These are phyloP conservation scores for Hypoxylon sp. DNA, from an alignment of 2,329 filamentous ascomycete genomes.

Conservation along the genomic window DNA sequence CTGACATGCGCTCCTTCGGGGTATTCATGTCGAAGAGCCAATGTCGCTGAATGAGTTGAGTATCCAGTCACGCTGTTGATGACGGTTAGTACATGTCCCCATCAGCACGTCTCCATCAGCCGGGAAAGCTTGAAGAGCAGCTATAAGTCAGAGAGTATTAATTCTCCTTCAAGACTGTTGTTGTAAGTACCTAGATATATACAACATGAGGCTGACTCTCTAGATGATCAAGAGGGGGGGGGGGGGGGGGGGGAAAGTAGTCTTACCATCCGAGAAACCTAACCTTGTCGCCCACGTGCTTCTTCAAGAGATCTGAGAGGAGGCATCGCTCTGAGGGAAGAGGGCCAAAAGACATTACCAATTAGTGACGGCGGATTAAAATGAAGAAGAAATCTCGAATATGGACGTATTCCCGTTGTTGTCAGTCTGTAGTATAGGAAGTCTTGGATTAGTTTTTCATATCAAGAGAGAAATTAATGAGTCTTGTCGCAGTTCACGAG, in stretches of 20 bases:
- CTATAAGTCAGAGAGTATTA: background rate
- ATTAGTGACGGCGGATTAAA: background rate
- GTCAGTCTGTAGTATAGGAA: too few species aligned
- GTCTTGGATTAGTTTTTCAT: background rate
- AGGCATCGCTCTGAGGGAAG: constrained; percentile 71
- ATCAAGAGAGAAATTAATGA: background rate
- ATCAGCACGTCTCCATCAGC: constrained; percentile 11
- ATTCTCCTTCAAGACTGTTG: background rate
- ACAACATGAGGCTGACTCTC: constrained; percentile 1
- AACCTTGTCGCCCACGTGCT: constrained; percentile 74
- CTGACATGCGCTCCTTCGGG: constrained; percentile 56
- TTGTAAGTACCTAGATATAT: constrained; percentile 18
- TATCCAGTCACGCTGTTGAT: constrained; percentile 59
- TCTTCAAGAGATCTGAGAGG: constrained; percentile 64
- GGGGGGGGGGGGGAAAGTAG: background rate
- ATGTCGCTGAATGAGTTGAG: constrained; percentile 61
- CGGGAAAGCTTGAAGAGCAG: constrained; percentile 18
- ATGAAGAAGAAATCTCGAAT: background rate
- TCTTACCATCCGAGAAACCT: constrained; percentile 91
- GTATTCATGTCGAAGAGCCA: constrained; percentile 74
- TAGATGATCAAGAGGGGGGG: constrained; percentile 3
- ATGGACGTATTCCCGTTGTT: too few species aligned
- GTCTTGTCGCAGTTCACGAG: background rate
- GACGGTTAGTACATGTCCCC: constrained; percentile 38
- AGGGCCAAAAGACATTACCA: constrained; percentile 64